phyloP scores from a whole-genome alignment of 345 rosid genomes.

The Citrus inodora region DNA sequence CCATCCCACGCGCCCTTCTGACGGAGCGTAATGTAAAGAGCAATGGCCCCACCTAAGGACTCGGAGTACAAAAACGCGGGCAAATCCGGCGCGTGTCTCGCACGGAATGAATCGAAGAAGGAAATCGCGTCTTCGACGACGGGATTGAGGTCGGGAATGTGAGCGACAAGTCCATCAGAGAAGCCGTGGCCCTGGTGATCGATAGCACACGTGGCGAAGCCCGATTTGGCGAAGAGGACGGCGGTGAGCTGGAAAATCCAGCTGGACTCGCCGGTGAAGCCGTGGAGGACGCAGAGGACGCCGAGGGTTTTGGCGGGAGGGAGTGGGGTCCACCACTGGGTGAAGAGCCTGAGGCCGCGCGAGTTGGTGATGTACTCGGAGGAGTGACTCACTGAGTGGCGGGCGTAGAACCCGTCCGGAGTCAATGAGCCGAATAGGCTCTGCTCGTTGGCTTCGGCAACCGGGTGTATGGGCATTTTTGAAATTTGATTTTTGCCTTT shows the following conservation, averaged over 20 bases:
- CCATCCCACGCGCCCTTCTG: slow-evolving; percentile 76
- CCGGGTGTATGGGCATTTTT: slow-evolving; percentile 59
- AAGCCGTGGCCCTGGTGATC: slow-evolving; percentile 99
- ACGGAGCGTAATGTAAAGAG: slow-evolving; percentile 70
- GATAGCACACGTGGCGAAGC: slow-evolving; percentile 76
- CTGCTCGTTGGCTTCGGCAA: slow-evolving; percentile 57
- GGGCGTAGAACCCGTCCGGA: slow-evolving; percentile 69
- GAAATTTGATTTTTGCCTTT: not conserved
- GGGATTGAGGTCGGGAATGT: slow-evolving; percentile 71
- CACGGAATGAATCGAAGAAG: slow-evolving; percentile 65
- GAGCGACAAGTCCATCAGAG: slow-evolving; percentile 73
- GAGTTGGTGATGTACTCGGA: slow-evolving; percentile 70
- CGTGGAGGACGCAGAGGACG: slow-evolving; percentile 79
- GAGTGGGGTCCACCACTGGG: slow-evolving; percentile 84
- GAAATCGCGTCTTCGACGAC: slow-evolving; percentile 76
- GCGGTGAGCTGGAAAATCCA: slow-evolving; percentile 77
- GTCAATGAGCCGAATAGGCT: slow-evolving; percentile 68
- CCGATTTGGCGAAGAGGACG: slow-evolving; percentile 69
- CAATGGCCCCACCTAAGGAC: slow-evolving; percentile 91
- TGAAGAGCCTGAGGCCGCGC: slow-evolving; percentile 71
- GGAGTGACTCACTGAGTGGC: slow-evolving; percentile 66
- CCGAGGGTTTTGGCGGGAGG: slow-evolving; percentile 48
- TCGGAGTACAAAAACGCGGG: slow-evolving; percentile 84
- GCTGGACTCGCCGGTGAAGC: slow-evolving; percentile 88
- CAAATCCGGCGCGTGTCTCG: slow-evolving; percentile 37